Evolutionary conservation across 257 asterid genomes (phyloP).

Genomic region (Vinca minor): DNA sequence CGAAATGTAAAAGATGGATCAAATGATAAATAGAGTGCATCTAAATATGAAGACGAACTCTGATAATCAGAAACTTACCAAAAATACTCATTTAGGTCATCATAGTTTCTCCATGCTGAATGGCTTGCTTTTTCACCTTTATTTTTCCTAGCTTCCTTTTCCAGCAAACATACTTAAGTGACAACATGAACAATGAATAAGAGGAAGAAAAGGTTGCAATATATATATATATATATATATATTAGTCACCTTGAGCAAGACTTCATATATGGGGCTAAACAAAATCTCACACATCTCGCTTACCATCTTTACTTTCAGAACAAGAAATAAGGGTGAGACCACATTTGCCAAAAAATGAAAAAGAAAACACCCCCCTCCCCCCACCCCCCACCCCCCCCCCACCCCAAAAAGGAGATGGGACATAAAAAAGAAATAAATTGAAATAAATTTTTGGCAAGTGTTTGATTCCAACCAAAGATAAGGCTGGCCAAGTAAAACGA

Average conservation of each 20-base stretch:
- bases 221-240: too few species aligned
- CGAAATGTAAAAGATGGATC: conserved; percentile 8
- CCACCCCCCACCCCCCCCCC: too few species aligned
- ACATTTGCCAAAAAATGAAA: not conserved
- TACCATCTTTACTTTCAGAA: conserved; percentile 60
- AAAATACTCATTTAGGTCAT: conserved; percentile 90
- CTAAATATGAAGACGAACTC: conserved; percentile 7
- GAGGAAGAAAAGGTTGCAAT: not conserved
- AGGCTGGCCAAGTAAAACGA: not conserved
- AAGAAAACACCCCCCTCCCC: too few species aligned
- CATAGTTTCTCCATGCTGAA: conserved; percentile 95
- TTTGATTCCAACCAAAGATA: conserved; percentile 3
- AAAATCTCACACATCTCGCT: conserved; percentile 57
- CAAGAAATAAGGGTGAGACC: conserved; percentile 5
- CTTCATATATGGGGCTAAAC: conserved; percentile 73
- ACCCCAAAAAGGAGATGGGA: not conserved
- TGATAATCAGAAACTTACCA: conserved; percentile 49
- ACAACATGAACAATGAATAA: not conserved
- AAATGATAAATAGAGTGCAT: not conserved
- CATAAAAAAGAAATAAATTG: not conserved
- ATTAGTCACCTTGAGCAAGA: conserved; percentile 57
- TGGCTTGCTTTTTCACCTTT: conserved; percentile 85
- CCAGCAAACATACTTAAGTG: conserved; percentile 30
- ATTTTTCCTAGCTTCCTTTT: conserved; percentile 90
- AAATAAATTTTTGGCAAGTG: not conserved